Base-by-base conservation (phyloP, 2,329 filamentous ascomycete species). In the Sporothrix protearum region DNA sequence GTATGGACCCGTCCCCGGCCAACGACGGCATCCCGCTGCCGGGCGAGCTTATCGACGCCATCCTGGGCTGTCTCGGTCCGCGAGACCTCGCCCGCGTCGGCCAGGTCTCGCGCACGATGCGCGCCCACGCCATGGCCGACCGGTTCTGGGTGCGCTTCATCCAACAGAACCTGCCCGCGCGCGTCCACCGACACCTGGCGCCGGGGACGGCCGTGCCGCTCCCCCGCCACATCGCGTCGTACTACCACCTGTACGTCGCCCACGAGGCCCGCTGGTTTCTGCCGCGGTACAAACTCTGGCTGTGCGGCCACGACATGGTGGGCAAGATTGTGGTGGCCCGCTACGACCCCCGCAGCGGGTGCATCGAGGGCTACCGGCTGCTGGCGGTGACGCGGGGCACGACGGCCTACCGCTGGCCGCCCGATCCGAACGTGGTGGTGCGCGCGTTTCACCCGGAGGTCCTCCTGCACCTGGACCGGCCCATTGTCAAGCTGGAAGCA, bases 221-320 rank as follows among this genome's bases (percentile, higher is more conserved):
- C 84, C 7, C 89, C 90, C 7, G 89, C 86, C 76, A 76, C 81
- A 1, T 89, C 85, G 30, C 81, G 1, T 89, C 85, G 30, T 97
- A 90, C 80, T 88, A 87, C 71, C 85, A 91, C 33, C 86, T 97
- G 2, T 97, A 92, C 78, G 82, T 86, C 55, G 85, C 89, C 25
- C 92, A 96, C 78, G 87, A 96, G 74, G 90, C 91, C 0, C 88
- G 90, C 76, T 97, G 94, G 94, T 97, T 97, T 77, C 83, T 97
- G 0, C 85, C 92, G 0, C 88, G 87, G 68, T 85, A 92, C 78
- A 94, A 92, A 80, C 83, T 97, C 74, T 97, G 94, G 94, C 95
- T 97, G 77, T 87, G 89, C 72, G 93, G 97, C 79, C 85, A 84
- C 1, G 86, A 89, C 39, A 85, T 93, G 64, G 90, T 87, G 1